Conservation (phyloP, 345 rosid genomes). For the Hypericum perforatum region DNA sequence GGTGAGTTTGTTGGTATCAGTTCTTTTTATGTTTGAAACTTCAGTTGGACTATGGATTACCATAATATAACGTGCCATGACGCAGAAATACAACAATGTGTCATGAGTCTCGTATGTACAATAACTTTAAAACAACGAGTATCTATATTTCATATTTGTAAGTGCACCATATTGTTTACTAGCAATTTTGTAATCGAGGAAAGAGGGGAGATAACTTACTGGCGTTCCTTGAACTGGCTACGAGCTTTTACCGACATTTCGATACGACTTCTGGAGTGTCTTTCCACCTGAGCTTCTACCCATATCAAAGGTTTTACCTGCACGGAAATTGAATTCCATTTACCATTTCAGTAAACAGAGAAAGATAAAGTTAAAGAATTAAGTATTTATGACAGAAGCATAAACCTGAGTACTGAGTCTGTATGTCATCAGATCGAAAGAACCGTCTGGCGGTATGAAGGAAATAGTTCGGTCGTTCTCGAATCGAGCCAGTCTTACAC, state of each 20-base stretch:
- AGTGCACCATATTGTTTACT: too few relatives aligned
- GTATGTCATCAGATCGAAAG: constrained; percentile 97
- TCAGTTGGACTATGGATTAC: too few relatives aligned
- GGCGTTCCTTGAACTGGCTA: constrained; percentile 90
- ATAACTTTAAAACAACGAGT: too few relatives aligned
- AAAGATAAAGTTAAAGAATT: neutral
- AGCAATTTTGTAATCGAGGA: too few relatives aligned
- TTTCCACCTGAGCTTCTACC: constrained; percentile 94
- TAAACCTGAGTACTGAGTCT: constrained; percentile 92
- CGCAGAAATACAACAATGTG: too few relatives aligned
- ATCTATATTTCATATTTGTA: too few relatives aligned
- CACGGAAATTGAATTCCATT: neutral
- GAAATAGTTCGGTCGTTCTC: constrained; percentile 96
- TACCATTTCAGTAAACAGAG: too few relatives aligned
- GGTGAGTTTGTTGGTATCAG: neutral
- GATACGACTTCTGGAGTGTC: constrained; percentile 84
- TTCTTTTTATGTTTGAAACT: too few relatives aligned
- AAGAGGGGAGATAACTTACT: constrained; percentile 32
- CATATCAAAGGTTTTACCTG: constrained; percentile 90
- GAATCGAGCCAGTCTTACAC: constrained; percentile 92
- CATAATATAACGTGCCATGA: too few relatives aligned
- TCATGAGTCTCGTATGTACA: too few relatives aligned
- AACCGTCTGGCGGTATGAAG: constrained; percentile 95
- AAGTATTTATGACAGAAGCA: too few relatives aligned
- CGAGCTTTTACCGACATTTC: constrained; percentile 85